Conservation (phyloP, 148 eudicot genomes). For the Rheum nobile region DNA sequence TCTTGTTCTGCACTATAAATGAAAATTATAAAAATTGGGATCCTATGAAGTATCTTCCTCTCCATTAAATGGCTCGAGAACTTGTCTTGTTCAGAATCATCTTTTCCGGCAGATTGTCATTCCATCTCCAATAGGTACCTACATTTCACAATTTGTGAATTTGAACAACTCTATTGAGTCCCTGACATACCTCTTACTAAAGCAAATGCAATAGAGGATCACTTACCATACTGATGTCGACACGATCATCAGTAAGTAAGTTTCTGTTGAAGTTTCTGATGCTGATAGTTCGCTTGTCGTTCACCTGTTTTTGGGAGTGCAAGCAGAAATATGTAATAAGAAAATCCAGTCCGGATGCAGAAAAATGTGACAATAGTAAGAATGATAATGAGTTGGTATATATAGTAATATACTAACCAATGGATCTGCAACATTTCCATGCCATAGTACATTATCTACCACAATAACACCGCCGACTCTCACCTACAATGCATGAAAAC, state of each 20-base stretch:
- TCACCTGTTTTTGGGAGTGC: slow-evolving; percentile 23
- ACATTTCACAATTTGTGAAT: not conserved
- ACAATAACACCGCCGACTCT: slow-evolving; percentile 85
- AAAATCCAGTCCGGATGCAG: not conserved
- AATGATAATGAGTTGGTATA: not conserved
- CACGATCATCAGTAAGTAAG: slow-evolving; percentile 61
- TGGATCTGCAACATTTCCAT: slow-evolving; percentile 85
- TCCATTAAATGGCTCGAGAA: not conserved
- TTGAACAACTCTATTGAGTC: not conserved
- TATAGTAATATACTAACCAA: slow-evolving; percentile 24
- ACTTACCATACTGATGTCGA: slow-evolving; percentile 68
- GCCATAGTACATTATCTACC: slow-evolving; percentile 94
- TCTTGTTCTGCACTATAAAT: not conserved
- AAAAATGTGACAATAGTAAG: not conserved
- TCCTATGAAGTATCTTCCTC: not conserved
- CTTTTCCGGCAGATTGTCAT: slow-evolving; percentile 87
- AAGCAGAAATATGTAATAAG: not conserved
- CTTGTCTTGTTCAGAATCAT: slow-evolving; percentile 14
- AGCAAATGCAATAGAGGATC: not conserved
- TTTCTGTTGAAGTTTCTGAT: slow-evolving; percentile 60
- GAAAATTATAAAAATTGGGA: not conserved
- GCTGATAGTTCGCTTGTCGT: slow-evolving; percentile 61
- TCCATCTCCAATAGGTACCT: slow-evolving; percentile 97
- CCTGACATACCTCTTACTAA: not conserved
- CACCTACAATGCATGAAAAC: slow-evolving; percentile 30